phyloP scores from a whole-genome alignment of 495 filamentous ascomycete species.

The Aspergillus ellipticus region DNA sequence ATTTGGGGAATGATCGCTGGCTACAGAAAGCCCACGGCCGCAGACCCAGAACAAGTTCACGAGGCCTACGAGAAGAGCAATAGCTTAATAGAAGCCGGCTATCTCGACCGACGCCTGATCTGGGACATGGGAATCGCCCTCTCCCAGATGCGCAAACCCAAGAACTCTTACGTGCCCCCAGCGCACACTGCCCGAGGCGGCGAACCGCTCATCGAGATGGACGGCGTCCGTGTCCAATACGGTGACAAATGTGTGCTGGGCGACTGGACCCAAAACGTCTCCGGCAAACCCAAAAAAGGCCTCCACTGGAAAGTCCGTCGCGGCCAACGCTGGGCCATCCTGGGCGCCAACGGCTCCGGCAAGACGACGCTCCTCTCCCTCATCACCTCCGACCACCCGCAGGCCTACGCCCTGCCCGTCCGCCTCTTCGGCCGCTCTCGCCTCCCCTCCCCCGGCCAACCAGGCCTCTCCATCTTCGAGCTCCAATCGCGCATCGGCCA shows the following conservation, averaged over 20 bases:
- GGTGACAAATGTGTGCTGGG: conserved; percentile 72
- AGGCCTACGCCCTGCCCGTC: conserved; percentile 85
- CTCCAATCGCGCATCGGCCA: conserved; percentile 88
- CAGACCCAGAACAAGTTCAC: conserved; percentile 14
- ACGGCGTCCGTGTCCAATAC: conserved; percentile 75
- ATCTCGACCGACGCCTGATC: conserved; percentile 29
- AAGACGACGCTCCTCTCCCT: conserved; percentile 93
- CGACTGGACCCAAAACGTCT: conserved; percentile 62
- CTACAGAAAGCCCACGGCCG: neutral
- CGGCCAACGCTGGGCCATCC: conserved; percentile 85
- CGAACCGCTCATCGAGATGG: conserved; percentile 80
- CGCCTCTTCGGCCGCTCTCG: conserved; percentile 78
- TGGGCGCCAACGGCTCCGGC: conserved; percentile 77
- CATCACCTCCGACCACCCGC: conserved; percentile 92
- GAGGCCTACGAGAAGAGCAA: no score
- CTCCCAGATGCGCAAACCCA: neutral
- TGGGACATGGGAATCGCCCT: conserved; percentile 21
- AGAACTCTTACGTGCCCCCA: neutral
- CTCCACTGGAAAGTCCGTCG: conserved; percentile 79
- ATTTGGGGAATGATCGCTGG: conserved; percentile 22
- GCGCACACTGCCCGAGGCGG: conserved; percentile 21
- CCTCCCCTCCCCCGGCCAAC: conserved; percentile 65
- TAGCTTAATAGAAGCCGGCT: no score
- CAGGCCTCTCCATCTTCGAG: conserved; percentile 84
- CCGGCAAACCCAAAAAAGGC: conserved; percentile 48